Conservation (phyloP, 495 filamentous ascomycete genomes). For the Penicillium lagena region DNA sequence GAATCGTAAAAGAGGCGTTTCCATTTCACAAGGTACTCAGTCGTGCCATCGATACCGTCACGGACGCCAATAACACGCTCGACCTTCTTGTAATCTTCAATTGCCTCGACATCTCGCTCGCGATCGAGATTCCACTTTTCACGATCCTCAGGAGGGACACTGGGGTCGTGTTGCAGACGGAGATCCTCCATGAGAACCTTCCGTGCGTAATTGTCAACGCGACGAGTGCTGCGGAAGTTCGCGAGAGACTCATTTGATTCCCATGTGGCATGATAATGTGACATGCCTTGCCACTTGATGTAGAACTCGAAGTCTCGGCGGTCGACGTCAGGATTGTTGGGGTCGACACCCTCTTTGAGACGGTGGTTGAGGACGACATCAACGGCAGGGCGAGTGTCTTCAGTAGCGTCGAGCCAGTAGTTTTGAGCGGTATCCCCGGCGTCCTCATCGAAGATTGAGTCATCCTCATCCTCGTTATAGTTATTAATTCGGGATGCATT, state of each 20-base stretch:
- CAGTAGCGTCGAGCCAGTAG: slow-evolving; percentile 60
- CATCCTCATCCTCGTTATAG: slow-evolving; percentile 82
- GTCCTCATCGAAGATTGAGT: slow-evolving; percentile 69
- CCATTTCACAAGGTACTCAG: slow-evolving; percentile 91
- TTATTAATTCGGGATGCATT: slow-evolving; percentile 79
- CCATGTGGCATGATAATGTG: slow-evolving; percentile 94
- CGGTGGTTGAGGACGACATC: slow-evolving; percentile 86
- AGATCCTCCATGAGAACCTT: slow-evolving; percentile 73
- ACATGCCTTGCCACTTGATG: slow-evolving; percentile 96
- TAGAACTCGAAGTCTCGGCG: slow-evolving; percentile 87
- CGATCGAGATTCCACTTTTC: slow-evolving; percentile 89
- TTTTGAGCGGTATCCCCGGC: slow-evolving; percentile 46
- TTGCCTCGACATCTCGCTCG: slow-evolving; percentile 74
- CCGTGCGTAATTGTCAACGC: slow-evolving; percentile 88
- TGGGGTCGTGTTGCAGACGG: slow-evolving; percentile 59
- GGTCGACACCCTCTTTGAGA: slow-evolving; percentile 60
- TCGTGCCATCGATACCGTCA: slow-evolving; percentile 61
- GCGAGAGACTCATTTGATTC: slow-evolving; percentile 65
- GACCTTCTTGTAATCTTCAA: slow-evolving; percentile 79
- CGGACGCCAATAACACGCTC: slow-evolving; percentile 84
- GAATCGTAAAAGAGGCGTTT: slow-evolving; percentile 78
- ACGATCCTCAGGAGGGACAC: slow-evolving; percentile 73
- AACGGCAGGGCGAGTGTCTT: slow-evolving; percentile 71
- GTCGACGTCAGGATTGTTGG: slow-evolving; percentile 45
- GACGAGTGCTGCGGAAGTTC: slow-evolving; percentile 68